Base-by-base conservation (phyloP, 768 basidiomycete species). In the Crassisporium funariophilum region DNA sequence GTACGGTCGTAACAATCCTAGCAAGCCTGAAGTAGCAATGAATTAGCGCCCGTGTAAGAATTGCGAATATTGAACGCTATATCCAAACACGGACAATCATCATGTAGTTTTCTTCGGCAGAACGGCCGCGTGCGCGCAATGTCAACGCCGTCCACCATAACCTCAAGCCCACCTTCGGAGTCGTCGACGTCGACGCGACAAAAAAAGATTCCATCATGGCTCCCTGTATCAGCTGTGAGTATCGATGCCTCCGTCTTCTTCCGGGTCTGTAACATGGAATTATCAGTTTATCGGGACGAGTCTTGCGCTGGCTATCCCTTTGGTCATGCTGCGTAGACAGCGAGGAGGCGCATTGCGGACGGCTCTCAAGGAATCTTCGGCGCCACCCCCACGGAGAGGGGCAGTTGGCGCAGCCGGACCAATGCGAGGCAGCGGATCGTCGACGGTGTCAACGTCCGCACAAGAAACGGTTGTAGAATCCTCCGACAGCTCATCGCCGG, bases 321-420 rank as follows among this genome's bases (percentile, higher is more conserved):
- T 72, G 0, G 47, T 70, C 22, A 58, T 69, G 57, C 52, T 74
- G 8, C 69, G 67, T 27, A 58, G 64, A 41, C 62, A 65, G 44
- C 61, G 70, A 15, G 56, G 47, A 15, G 54, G 56, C 6, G 52
- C 56, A 5, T 41, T 64, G 8, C 56, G 64, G 34, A 55, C 60
- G 20, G 38, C 63, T 16, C 48, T 71, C 22, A 61, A 63, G 41
- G 42, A 56, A 12, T 45, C 52, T 5, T 54, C 47, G 4, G 46
- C 59, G 0, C 50, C 64, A 5, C 68, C 70, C 21, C 70, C 70
- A 24, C 68, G 64, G 13, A 62, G 67, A n/a, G 60, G 62, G 13
- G 42, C 51, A 6, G 36, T 47, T 5, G 31, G 41, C n/a, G 11
- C 55, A 21, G 27, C 35, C 8, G 34, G 34, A 23, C n/a, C 50